Evolutionary conservation across 202 grass and related monocot genomes (phyloP).

Genomic region (Zoysia matrella): DNA sequence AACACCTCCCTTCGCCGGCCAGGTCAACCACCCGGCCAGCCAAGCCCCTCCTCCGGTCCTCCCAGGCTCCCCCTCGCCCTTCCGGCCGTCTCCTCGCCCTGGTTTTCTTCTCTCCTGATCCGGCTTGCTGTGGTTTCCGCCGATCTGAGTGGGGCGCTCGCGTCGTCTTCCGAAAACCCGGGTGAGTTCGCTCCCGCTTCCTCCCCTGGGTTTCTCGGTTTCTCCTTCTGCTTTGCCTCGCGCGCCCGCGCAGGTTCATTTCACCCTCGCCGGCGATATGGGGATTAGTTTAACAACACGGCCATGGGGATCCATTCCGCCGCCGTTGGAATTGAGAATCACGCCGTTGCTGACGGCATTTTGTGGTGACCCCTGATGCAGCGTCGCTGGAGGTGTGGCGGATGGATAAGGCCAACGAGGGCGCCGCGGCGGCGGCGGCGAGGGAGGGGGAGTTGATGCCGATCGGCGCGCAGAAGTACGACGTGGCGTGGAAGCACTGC

Average conservation of each 20-base stretch:
- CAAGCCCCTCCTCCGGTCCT: background rate
- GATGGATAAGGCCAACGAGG: background rate
- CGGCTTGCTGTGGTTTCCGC: slow-evolving; percentile 16
- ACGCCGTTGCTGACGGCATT: background rate
- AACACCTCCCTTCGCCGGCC: background rate
- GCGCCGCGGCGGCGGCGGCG: background rate
- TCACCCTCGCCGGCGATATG: background rate
- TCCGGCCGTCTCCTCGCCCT: background rate
- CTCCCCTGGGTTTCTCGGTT: too few relatives aligned
- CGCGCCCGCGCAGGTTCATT: background rate
- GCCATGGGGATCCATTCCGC: too few relatives aligned
- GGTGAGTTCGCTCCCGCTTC: slow-evolving; percentile 28
- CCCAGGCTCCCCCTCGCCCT: too few relatives aligned
- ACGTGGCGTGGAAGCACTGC: slow-evolving; percentile 94
- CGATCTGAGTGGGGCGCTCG: slow-evolving; percentile 19
- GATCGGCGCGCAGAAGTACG: slow-evolving; percentile 88
- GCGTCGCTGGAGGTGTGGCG: background rate
- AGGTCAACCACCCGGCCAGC: slow-evolving; percentile 3
- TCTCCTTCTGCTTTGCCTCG: background rate
- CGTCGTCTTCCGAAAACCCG: slow-evolving; percentile 28
- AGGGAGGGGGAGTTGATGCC: slow-evolving; percentile 61
- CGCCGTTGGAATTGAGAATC: background rate
- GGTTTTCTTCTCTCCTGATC: slow-evolving; percentile 30
- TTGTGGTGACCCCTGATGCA: slow-evolving; percentile 17
- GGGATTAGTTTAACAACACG: background rate